These are phyloP conservation scores for Hibiscus syriacus DNA, from an alignment of 345 rosid species.

Conservation along the genomic window DNA sequence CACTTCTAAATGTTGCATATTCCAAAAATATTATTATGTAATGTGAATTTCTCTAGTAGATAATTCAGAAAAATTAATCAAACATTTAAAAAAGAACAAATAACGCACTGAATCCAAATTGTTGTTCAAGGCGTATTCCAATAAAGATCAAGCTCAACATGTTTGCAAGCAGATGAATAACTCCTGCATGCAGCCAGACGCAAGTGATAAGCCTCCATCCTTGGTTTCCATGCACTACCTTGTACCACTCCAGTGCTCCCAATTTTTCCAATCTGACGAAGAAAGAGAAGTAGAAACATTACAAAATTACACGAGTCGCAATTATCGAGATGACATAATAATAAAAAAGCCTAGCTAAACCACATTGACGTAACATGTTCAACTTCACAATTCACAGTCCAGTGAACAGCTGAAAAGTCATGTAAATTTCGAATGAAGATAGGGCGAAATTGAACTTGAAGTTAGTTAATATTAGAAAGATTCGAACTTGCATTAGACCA, in stretches of 20 bases:
- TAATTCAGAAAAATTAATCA: not conserved
- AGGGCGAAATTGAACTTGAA: no score
- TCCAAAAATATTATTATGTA: not conserved
- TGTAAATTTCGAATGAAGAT: no score
- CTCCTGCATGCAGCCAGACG: slow-evolving; percentile 96
- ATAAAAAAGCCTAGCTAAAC: not conserved
- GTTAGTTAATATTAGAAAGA: not conserved
- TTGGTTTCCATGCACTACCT: slow-evolving; percentile 65
- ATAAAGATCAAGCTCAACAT: slow-evolving; percentile 79
- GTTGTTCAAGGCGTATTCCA: slow-evolving; percentile 92
- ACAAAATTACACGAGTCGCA: not conserved
- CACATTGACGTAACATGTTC: not conserved
- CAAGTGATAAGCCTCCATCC: slow-evolving; percentile 86
- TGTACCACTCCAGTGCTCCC: slow-evolving; percentile 51
- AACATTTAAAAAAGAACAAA: not conserved
- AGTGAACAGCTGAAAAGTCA: no score
- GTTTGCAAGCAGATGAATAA: slow-evolving; percentile 81
- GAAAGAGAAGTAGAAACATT: not conserved
- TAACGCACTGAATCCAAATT: slow-evolving; percentile 78
- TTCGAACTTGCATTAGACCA: not conserved
- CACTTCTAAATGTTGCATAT: not conserved
- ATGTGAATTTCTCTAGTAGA: not conserved
- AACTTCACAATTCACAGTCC: not conserved
- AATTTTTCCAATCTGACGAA: not conserved
- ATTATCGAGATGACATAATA: not conserved